phyloP scores from a whole-genome alignment of 2,329 filamentous ascomycete species.

The Ophiostoma triangulosporum region DNA sequence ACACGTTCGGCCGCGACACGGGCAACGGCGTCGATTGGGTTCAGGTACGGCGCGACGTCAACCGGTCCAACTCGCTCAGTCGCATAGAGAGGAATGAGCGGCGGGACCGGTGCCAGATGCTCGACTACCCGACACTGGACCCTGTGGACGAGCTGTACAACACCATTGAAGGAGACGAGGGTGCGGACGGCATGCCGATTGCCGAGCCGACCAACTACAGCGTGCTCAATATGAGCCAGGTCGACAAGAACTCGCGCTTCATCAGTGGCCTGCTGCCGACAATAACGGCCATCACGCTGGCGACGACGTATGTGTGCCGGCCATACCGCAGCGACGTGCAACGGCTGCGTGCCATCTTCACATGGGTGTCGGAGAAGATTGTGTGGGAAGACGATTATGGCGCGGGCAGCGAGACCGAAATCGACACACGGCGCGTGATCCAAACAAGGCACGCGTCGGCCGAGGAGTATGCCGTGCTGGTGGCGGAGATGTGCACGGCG shows the following conservation, averaged over 20 bases:
- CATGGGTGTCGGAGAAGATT: conserved; percentile 91
- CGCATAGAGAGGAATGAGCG: conserved; percentile 76
- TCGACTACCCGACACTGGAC: conserved; percentile 77
- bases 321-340: conserved; percentile 93
- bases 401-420: conserved; percentile 28
- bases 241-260: conserved; percentile 93
- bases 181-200: conserved; percentile 72
- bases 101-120: conserved; percentile 82
- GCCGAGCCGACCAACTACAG: conserved; percentile 69
- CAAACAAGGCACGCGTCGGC: conserved; percentile 72
- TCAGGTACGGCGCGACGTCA: conserved; percentile 91
- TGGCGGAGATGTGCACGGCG: conserved; percentile 85
- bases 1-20: conserved; percentile 22
- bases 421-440: conserved; percentile 74
- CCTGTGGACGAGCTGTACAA: conserved; percentile 83
- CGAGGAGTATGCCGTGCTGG: conserved; percentile 78
- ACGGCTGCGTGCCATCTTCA: conserved; percentile 85
- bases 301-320: conserved; percentile 83
- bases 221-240: conserved; percentile 64
- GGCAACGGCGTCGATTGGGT: conserved; percentile 69
- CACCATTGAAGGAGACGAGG: conserved; percentile 79
- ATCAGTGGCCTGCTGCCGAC: conserved; percentile 69
- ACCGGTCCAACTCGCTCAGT: conserved; percentile 86
- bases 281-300: conserved; percentile 68
- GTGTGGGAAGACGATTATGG: conserved; percentile 93